Conservation (phyloP, 2,329 filamentous ascomycete species). For the Diatrype stigma region DNA sequence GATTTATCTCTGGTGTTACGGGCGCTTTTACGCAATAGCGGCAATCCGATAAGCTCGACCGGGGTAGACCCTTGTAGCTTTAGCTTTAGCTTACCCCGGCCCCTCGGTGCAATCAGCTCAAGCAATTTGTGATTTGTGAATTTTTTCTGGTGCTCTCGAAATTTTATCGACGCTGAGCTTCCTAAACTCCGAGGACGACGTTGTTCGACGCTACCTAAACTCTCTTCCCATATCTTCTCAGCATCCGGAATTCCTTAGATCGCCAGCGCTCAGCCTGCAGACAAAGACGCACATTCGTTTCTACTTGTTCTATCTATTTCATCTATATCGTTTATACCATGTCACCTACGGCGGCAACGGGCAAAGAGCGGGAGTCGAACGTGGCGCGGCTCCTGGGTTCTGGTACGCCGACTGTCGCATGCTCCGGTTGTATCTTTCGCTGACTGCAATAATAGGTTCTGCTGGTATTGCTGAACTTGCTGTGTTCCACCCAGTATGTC, state of each 20-base stretch:
- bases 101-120: too few relatives aligned
- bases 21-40: too few relatives aligned
- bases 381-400: slow-evolving; percentile 85
- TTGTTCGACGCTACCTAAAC: slow-evolving; percentile 4
- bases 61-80: too few relatives aligned
- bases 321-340: slow-evolving; percentile 35
- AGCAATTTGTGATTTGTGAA: not conserved
- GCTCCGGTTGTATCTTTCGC: not conserved
- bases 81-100: too few relatives aligned
- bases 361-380: slow-evolving; percentile 76
- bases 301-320: not conserved
- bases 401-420: slow-evolving; percentile 49
- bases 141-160: slow-evolving; percentile 16
- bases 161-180: slow-evolving; percentile 12
- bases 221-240: not conserved
- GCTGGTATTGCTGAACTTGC: slow-evolving; percentile 60
- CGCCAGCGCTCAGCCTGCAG: slow-evolving; percentile 1
- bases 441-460: slow-evolving; percentile 44
- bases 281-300: not conserved
- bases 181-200: slow-evolving; percentile 8
- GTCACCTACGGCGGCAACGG: slow-evolving; percentile 53
- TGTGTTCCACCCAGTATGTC: slow-evolving; percentile 64
- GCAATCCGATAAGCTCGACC: too few relatives aligned
- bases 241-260: slow-evolving; percentile 3
- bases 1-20: too few relatives aligned